Base-by-base conservation (phyloP, 1,284 basidiomycete genomes). In the Crepidotus sp. region DNA sequence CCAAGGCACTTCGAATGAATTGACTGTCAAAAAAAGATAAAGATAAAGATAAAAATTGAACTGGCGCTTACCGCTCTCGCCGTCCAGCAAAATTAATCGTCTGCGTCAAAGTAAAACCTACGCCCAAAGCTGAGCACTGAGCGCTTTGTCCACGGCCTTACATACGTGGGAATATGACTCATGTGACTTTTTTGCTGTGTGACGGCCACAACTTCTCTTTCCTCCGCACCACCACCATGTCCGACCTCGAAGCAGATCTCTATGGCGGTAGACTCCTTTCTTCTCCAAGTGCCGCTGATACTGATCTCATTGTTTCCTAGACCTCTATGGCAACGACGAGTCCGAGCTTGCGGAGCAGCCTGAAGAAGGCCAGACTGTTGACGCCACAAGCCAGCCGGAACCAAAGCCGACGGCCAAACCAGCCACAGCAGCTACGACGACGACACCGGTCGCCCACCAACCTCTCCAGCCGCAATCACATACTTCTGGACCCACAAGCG, bases 201-300 rank as follows among this genome's bases (percentile, higher is more conserved):
- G 25, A 34, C 38, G 44, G 2, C 22, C 31, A 40, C 15, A 18
- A 11, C 17, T 8, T 18, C 27, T 15, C 33, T 8, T 18, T 29
- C 15, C 33, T 13, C 32, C 36, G 56, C 48, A 61, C 63, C 59
- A 59, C 59, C 54, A 58, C 55, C 56, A 77, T 79, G 78, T 79
- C 83, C 52, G 83, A 86, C 68, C 80, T 86, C 60, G 85, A 88
- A 61, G 80, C 83, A 67, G 84, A 89, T 62, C 71, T 90, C 50
- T 90, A 90, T 57, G 85, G 84, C 57, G 84, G 84, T 82, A 57
- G 41, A 74, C 51, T n/a, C 10, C 2, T n/a, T 38, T 40, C 4
- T 15, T 24, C 10, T 34, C 21, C 33, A 25, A 24, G 50, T 21
- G 47, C 34, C 29, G 19, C 6, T 32, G 15, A 8, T 13, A 3